phyloP scores from a whole-genome alignment of 2,329 filamentous ascomycete genomes.

The Tolypocladium amazonense region DNA sequence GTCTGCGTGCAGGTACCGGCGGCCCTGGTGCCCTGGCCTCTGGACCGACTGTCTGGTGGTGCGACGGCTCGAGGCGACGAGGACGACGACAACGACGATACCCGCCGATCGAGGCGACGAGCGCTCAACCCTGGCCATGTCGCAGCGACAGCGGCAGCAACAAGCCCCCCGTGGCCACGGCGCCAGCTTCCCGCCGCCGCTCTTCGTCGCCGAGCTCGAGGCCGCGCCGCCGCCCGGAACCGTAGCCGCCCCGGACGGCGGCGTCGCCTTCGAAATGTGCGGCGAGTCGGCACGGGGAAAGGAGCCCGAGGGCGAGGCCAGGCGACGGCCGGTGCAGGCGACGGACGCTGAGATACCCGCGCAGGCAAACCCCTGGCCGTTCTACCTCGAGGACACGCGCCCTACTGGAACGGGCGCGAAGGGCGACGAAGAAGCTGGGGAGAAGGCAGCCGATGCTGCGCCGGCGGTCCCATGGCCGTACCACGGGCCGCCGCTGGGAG shows the following conservation, averaged over 20 bases:
- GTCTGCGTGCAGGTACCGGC: neutral
- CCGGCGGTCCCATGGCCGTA: slow-evolving; percentile 23
- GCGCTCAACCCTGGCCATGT: slow-evolving; percentile 4
- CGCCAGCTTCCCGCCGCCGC: slow-evolving; percentile 10
- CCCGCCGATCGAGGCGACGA: neutral
- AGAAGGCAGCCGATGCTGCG: neutral
- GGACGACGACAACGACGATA: neutral
- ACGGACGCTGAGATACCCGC: neutral
- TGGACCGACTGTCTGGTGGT: neutral
- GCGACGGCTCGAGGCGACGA: slow-evolving; percentile 1
- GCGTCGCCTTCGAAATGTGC: slow-evolving; percentile 20
- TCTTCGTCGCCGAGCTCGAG: slow-evolving; percentile 21
- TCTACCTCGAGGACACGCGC: slow-evolving; percentile 13
- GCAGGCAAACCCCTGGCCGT: slow-evolving; percentile 18
- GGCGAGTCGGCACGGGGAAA: slow-evolving; percentile 13
- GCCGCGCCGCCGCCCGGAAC: slow-evolving; percentile 7
- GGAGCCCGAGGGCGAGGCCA: slow-evolving; percentile 3
- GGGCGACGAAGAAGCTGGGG: neutral
- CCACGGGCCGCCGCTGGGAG: slow-evolving; percentile 11
- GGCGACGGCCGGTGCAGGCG: neutral
- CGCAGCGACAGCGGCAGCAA: slow-evolving; percentile 2
- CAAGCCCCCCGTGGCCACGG: neutral
- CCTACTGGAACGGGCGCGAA: neutral
- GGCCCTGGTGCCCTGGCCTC: neutral
- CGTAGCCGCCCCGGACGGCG: slow-evolving; percentile 10